Base-by-base conservation (phyloP, 495 filamentous ascomycete genomes). In the Hypoxylon subgilvum region DNA sequence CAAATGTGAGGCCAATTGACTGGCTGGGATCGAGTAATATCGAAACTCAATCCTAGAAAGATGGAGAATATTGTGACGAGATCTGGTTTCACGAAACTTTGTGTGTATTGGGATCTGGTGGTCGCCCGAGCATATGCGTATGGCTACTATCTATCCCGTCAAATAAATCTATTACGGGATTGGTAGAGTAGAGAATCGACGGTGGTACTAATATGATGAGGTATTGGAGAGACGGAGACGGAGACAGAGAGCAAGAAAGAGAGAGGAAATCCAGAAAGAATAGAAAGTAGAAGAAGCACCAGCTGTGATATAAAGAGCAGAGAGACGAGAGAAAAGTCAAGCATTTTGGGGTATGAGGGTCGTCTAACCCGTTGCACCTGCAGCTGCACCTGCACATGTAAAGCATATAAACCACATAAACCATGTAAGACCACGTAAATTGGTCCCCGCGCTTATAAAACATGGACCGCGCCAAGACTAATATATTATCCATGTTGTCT, bases 31-130 rank as follows among this genome's bases (percentile, higher is more conserved):
- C 22, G 43, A 58, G 17, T 21, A 43, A 35, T 40, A 52, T 54
- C 13, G 49, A 36, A 55, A 64, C 35, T 32, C 41, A 47, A 52
- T 41, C 3, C 10, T 19, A 21, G 28, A 31, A 32, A 30, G 40
- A 21, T 36, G 39, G 18, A 16, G 41, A 35, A 41, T 47, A 44
- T 45, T 25, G 48, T 31, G 43, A 57, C 34, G 4, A 41, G 35
- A 52, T 52, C 56, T 52, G 21, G 49, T 44, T 57, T 53, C 48
- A 47, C 60, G 25, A 50, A 57, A 49, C 41, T 57, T n/a, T 58
- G 54, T 49, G 54, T 49, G 22, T 21, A 50, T 54, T 63, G 43
- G 36, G 60, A 63, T 54, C 50, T 58, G 49, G 44, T 58, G 31
- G 49, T 50, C n/a, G 35, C 44, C 54, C 44, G 44, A 54, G 9